A percentile compares a stretch with the other conserved stretches of the same genome.
phyloP scores from a whole-genome alignment of 371 early-diverging fungal species.

The Syncephalastrum sp. region DNA sequence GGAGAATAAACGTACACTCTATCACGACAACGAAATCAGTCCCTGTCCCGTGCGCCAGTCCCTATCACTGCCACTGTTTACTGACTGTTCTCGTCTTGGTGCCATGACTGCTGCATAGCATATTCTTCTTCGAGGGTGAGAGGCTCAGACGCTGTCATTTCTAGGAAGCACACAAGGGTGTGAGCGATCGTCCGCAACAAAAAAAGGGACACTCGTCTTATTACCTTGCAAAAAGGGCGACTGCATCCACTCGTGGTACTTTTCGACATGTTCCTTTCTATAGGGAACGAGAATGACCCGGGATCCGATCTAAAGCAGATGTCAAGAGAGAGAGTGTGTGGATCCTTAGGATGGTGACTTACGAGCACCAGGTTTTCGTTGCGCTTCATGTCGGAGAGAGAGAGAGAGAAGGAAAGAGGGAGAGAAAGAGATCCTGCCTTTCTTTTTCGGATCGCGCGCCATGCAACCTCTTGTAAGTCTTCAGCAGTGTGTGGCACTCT shows the following conservation, averaged over 20 bases:
- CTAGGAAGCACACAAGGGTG: constrained; percentile 33
- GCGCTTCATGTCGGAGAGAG: constrained; percentile 19
- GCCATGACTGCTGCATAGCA: constrained; percentile 92
- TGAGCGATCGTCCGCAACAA: neutral
- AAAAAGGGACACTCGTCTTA: neutral
- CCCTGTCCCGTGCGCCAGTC: neutral
- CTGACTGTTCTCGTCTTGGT: constrained; percentile 71
- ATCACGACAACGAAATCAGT: constrained; percentile 4
- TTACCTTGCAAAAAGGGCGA: constrained; percentile 77
- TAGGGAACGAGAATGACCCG: constrained; percentile 84
- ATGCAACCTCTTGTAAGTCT: too few relatives aligned
- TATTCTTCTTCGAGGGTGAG: constrained; percentile 90
- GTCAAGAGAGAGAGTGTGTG: neutral
- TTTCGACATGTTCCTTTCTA: constrained; percentile 77
- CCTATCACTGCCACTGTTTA: too few relatives aligned
- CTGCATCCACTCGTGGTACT: constrained; percentile 95
- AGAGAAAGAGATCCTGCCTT: too few relatives aligned
- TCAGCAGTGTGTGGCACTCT: too few relatives aligned
- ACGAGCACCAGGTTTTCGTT: constrained; percentile 40
- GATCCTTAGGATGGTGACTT: constrained; percentile 8
- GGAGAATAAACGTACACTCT: constrained; percentile 76
- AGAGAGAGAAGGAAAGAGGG: neutral
- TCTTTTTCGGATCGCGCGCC: too few relatives aligned
- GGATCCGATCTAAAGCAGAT: constrained; percentile 53
- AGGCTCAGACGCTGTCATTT: constrained; percentile 95